phyloP scores from a whole-genome alignment of 2,329 filamentous ascomycete genomes.

The Epichloe bromicola region DNA sequence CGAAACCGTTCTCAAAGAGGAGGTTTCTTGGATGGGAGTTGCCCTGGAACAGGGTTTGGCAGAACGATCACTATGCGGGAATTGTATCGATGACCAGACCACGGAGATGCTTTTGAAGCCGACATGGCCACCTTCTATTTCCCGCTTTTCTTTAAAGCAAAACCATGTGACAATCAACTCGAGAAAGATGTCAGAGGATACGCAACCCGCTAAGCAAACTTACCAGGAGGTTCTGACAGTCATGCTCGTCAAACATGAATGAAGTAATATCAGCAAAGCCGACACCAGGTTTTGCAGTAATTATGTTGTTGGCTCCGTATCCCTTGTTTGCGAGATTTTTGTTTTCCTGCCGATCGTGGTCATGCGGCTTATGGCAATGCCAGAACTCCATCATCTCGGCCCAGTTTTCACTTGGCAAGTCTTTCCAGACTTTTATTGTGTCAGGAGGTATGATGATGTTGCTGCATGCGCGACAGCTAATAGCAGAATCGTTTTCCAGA shows the following conservation, averaged over 20 bases:
- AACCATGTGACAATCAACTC: not conserved
- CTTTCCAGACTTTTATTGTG: conserved; percentile 58
- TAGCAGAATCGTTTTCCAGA: conserved; percentile 24
- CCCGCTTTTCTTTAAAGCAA: conserved; percentile 14
- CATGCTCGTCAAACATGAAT: conserved; percentile 54
- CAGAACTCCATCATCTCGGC: conserved; percentile 99
- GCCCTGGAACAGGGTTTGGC: conserved; percentile 14
- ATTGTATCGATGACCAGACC: conserved; percentile 55
- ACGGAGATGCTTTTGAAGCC: conserved; percentile 30
- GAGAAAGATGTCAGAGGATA: not conserved
- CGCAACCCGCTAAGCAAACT: conserved; percentile 11
- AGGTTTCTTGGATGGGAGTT: conserved; percentile 21
- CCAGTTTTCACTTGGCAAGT: conserved; percentile 93
- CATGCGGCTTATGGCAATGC: conserved; percentile 91
- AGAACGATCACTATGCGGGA: conserved; percentile 42
- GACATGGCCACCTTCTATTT: conserved; percentile 52
- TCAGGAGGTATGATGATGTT: conserved; percentile 24
- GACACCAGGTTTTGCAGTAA: conserved; percentile 50
- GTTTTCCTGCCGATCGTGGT: conserved; percentile 32
- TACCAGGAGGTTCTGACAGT: conserved; percentile 41
- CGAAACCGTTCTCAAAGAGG: conserved; percentile 30
- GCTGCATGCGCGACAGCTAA: conserved; percentile 31
- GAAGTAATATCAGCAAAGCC: conserved; percentile 74
- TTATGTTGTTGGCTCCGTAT: conserved; percentile 69
- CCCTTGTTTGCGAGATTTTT: conserved; percentile 50